These are phyloP conservation scores for Pythium scleroteichum DNA, from an alignment of 352 stramenopile species.

Conservation along the genomic window DNA sequence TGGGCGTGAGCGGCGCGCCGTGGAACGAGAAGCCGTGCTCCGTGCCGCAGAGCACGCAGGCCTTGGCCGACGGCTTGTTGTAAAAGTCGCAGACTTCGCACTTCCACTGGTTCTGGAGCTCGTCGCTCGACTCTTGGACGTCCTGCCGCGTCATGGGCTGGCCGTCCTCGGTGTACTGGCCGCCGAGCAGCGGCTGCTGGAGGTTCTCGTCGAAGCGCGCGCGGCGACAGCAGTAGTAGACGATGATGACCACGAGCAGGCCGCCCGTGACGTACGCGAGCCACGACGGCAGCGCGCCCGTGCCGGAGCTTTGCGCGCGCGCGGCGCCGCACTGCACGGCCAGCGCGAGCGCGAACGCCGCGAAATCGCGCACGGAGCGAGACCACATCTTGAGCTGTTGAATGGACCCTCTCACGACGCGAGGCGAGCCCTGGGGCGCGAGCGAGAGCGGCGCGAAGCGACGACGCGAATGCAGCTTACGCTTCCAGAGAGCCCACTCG, in stretches of 20 bases:
- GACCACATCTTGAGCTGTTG: conserved; percentile 21
- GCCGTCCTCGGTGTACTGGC: conserved; percentile 87
- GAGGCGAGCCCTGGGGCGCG: not conserved
- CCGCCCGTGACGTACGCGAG: conserved; percentile 84
- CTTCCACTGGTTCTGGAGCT: conserved; percentile 83
- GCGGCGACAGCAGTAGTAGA: conserved; percentile 88
- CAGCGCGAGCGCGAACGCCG: conserved; percentile 26
- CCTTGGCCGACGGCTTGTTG: conserved; percentile 80
- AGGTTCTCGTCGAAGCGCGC: conserved; percentile 87
- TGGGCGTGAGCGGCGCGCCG: conserved; percentile 22
- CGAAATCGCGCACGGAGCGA: conserved; percentile 26
- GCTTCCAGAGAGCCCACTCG: not conserved
- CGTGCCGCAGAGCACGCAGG: conserved; percentile 80
- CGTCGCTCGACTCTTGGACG: conserved; percentile 81
- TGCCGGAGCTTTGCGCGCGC: conserved; percentile 14
- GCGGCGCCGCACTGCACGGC: conserved; percentile 38
- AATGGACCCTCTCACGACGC: not conserved
- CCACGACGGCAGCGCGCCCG: conserved; percentile 70
- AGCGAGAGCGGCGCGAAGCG: not conserved
- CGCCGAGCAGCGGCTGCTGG: conserved; percentile 79
- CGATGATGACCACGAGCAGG: conserved; percentile 83
- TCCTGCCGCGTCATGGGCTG: conserved; percentile 86
- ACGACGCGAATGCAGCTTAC: not conserved
- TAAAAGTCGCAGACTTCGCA: conserved; percentile 89
- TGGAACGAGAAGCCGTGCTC: conserved; percentile 80